These are phyloP conservation scores for Fusarium stilboides DNA, from an alignment of 2,329 filamentous ascomycete species.

Conservation along the genomic window DNA sequence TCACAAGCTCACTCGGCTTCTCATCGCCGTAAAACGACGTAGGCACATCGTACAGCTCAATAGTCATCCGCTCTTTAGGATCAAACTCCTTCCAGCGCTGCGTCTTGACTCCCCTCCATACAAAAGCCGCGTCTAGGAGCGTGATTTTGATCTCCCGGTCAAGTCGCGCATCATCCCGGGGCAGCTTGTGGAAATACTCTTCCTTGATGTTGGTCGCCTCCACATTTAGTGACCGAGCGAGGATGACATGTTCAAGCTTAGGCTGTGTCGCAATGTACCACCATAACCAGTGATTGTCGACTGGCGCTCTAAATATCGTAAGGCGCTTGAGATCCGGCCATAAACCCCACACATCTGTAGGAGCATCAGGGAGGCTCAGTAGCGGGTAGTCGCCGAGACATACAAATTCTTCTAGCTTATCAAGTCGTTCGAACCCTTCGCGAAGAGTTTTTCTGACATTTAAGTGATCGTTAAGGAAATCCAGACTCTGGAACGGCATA, in stretches of 20 bases:
- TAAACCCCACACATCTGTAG: slow-evolving; percentile 59
- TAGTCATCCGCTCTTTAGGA: slow-evolving; percentile 55
- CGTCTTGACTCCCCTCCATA: slow-evolving; percentile 47
- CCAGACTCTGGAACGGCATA: slow-evolving; percentile 63
- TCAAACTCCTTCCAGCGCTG: slow-evolving; percentile 55
- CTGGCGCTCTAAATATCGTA: slow-evolving; percentile 59
- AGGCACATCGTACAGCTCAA: slow-evolving; percentile 59
- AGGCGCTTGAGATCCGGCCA: slow-evolving; percentile 62
- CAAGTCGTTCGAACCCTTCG: slow-evolving; percentile 62
- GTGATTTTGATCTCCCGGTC: slow-evolving; percentile 51
- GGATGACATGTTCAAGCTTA: slow-evolving; percentile 59
- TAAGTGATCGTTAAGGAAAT: slow-evolving; percentile 60
- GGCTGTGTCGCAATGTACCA: slow-evolving; percentile 56
- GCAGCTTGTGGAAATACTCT: slow-evolving; percentile 57
- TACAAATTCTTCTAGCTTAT: slow-evolving; percentile 63
- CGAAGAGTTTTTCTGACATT: slow-evolving; percentile 58
- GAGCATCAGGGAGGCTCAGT: slow-evolving; percentile 54
- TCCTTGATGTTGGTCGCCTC: slow-evolving; percentile 57
- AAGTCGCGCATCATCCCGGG: slow-evolving; percentile 49
- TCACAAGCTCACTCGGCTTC: slow-evolving; percentile 55
- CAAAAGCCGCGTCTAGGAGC: slow-evolving; percentile 51
- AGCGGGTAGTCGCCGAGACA: slow-evolving; percentile 63
- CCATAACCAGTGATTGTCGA: slow-evolving; percentile 58
- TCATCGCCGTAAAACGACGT: slow-evolving; percentile 59
- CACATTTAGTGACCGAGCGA: slow-evolving; percentile 58